Base-by-base conservation (phyloP, 2,329 filamentous ascomycete genomes). In the Torrubiella hemipterigena region DNA sequence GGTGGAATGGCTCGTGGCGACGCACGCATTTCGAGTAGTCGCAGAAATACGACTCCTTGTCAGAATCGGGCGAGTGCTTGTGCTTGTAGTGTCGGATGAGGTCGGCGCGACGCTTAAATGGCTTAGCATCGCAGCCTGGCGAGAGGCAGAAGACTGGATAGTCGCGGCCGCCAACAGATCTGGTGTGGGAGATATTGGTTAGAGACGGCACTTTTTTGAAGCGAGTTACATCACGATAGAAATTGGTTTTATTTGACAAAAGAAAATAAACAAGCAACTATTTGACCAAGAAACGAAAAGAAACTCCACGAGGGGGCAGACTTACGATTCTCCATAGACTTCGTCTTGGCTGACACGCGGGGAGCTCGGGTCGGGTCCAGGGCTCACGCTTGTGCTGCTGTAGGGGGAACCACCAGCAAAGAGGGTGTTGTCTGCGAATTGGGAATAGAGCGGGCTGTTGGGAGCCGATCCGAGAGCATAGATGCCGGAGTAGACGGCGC, bases 31-130 rank as follows among this genome's bases (percentile, higher is more conserved):
- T 54, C 13, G 51, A 47, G 42, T 71, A 72, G 54, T 73, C 69
- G 48, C 70, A 75, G 14, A 45, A 49, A 42, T 56, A 68, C 13
- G 54, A 47, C 10, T 57, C 52, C 39, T 64, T 66, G 29, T 57
- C 43, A 13, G 50, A 49, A 3, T 54, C 52, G 0, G 54, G 51
- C 10, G 50, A 47, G 45, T 75, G 70, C 12, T 59, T 55, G 41
- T 67, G 64, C 31, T 55, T 53, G 43, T 59, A 58, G 47, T 74
- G 70, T 12, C 70, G 60, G 30, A 67, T 56, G 8, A 72, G 61
- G 47, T 75, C 70, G 9, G 69, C 68, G 32, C 58, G 57, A 19
- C 70, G 61, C 43, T 58, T 59, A 46, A 73, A 73, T 2, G 56
- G 54, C 30, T 57, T 57, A 18, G 55, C 49, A 18, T 46, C 49